A percentile compares a stretch with the other conserved stretches of the same genome.
These are phyloP conservation scores for Aspergillus ellipticus DNA, from an alignment of 495 filamentous ascomycete genomes.

Conservation along the genomic window DNA sequence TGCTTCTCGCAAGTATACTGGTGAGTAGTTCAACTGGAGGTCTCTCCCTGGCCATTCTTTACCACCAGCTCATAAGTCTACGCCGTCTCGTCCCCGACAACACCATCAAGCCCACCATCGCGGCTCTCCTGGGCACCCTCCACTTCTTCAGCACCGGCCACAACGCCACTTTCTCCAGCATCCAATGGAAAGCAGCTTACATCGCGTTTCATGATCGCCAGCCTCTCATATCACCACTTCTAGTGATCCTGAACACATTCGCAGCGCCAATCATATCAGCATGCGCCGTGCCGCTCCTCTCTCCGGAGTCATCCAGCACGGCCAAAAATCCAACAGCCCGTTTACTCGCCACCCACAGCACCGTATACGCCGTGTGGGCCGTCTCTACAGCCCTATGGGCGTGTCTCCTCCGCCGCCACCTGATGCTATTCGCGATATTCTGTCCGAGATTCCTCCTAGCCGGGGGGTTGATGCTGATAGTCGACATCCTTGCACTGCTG, in stretches of 20 bases:
- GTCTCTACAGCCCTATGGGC: constrained; percentile 75
- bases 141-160: constrained; percentile 97
- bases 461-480: constrained; percentile 61
- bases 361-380: constrained; percentile 4
- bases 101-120: constrained; percentile 71
- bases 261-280: constrained; percentile 80
- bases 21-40: neutral
- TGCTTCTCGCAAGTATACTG: constrained; percentile 1
- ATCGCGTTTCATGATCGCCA: constrained; percentile 72
- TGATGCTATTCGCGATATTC: constrained; percentile 95
- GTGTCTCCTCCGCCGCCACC: constrained; percentile 73
- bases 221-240: constrained; percentile 81
- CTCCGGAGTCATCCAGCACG: neutral
- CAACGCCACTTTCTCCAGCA: constrained; percentile 77
- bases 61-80: constrained; percentile 79
- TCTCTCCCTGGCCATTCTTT: constrained; percentile 55
- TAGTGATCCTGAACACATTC: constrained; percentile 80
- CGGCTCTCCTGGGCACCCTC: constrained; percentile 79
- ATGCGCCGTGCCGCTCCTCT: constrained; percentile 68
- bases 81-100: constrained; percentile 78
- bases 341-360: constrained; percentile 33
- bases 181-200: constrained; percentile 94
- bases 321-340: neutral
- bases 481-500: constrained; percentile 47
- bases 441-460: constrained; percentile 82